A percentile compares a stretch with the other conserved stretches of the same genome.
Evolutionary conservation across 495 filamentous ascomycete genomes (phyloP).

Genomic region (Penicillium diatomitis): DNA sequence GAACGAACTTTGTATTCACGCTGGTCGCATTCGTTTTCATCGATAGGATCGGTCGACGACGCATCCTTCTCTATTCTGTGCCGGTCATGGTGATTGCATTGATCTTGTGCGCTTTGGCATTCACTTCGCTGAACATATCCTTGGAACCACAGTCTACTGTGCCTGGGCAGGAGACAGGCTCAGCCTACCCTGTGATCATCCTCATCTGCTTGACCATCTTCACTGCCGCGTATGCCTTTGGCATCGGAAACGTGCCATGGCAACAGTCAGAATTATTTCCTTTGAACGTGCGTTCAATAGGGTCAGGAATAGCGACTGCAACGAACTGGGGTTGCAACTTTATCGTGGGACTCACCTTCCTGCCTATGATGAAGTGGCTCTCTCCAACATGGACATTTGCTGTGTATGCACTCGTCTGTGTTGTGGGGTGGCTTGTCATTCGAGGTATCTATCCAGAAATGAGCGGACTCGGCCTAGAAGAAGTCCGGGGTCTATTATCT

Average conservation of each 20-base stretch:
- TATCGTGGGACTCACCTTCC: conserved; percentile 75
- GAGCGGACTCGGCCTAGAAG: conserved; percentile 70
- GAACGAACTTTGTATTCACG: conserved; percentile 79
- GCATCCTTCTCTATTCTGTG: conserved; percentile 76
- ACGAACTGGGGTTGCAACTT: conserved; percentile 90
- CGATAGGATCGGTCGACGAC: conserved; percentile 70
- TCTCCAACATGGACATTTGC: conserved; percentile 72
- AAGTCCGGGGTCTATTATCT: conserved; percentile 63
- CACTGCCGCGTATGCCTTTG: conserved; percentile 74
- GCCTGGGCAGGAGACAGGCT: conserved; percentile 1
- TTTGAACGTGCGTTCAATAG: conserved; percentile 69
- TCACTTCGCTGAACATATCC: conserved; percentile 43
- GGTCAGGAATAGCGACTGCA: conserved; percentile 72
- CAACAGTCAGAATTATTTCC: conserved; percentile 89
- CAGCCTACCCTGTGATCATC: conserved; percentile 40
- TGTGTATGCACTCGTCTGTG: conserved; percentile 63
- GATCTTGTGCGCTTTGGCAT: conserved; percentile 54
- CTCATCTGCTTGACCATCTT: conserved; percentile 69
- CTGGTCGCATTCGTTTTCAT: conserved; percentile 67
- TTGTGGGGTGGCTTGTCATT: conserved; percentile 53
- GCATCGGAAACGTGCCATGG: conserved; percentile 91
- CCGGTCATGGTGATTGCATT: conserved; percentile 75
- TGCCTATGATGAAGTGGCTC: conserved; percentile 74
- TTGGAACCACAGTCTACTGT: conserved; percentile 12
- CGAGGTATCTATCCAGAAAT: conserved; percentile 80